Evolutionary conservation across 1,139 yeast species (phyloP), one percentile per base, ranked within the genome.

Genomic region (Wickerhamomyces sp.): DNA sequence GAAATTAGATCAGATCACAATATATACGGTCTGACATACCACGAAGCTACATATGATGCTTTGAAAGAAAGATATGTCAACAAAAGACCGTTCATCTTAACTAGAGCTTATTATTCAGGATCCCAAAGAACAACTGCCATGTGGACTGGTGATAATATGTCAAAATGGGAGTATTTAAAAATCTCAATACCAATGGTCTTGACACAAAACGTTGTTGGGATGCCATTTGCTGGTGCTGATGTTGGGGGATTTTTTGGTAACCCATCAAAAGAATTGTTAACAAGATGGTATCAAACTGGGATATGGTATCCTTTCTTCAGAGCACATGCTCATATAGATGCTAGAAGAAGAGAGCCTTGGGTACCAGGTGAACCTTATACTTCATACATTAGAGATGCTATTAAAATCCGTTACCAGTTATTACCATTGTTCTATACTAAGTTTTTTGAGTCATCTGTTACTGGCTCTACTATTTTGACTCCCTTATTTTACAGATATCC

Each of bases 111-210:
- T 59, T 90, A 72, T 60, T 77, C 97, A 1, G 98, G 99, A 0
- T 86, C 96, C 5, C 97, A 92, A 61, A 72, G 92, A 49, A 71
- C 92, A 0, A 83, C 94, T 0, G 96, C 97, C 0, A 82, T 86
- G 78, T 94, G 98, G 99, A 88, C 96, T 1, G 99, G 99, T 33
- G 99, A 92, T 61, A 92, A 90, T 60, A 82, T 77, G 76, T 87
- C 97, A 8, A 81, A 75, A 49, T 94, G 98, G 98, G 94, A 83
- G 48, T 84, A 88, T 53, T 70, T 92, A 46, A 72, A 75, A 51
- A 70, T 78, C 7, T 86, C 96, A 0, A 74, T 89, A 28, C 97
- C 97, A 7, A 90, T 89, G 95, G 63, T 88, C 19, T 67, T 92
- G 43, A 85, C 95, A 4, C 75, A 82, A 46, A 89, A 90, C 36